Conservation (phyloP, 305 asterid species). For the Rubia peregrina region DNA sequence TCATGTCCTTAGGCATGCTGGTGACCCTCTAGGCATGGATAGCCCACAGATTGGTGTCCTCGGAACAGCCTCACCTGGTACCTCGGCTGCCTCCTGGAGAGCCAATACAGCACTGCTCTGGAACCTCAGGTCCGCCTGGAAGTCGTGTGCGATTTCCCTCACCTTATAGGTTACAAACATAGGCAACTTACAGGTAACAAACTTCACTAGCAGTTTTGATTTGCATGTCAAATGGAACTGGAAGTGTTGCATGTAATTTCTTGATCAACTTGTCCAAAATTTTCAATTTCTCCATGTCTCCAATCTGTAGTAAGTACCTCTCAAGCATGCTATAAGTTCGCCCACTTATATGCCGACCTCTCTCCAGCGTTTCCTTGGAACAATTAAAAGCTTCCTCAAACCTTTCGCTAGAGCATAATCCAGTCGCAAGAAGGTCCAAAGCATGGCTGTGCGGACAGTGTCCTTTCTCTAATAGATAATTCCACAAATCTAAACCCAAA, state of each 20-base stretch:
- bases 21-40: too few species aligned
- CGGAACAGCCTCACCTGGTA: too few species aligned
- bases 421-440: slow-evolving; percentile 67
- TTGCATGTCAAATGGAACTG: slow-evolving; percentile 23
- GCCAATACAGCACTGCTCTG: too few species aligned
- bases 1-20: too few species aligned
- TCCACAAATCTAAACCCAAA: slow-evolving; percentile 70
- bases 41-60: too few species aligned
- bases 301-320: slow-evolving; percentile 46
- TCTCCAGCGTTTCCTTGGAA: slow-evolving; percentile 60
- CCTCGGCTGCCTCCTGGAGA: too few species aligned
- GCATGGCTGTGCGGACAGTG: slow-evolving; percentile 84
- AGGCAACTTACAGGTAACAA: slow-evolving; percentile 1
- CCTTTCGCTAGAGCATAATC: slow-evolving; percentile 73
- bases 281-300: slow-evolving; percentile 38
- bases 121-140: not conserved
- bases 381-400: slow-evolving; percentile 64
- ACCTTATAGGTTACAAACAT: not conserved
- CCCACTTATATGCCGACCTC: slow-evolving; percentile 62
- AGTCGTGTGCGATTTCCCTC: not conserved
- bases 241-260: slow-evolving; percentile 44
- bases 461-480: slow-evolving; percentile 60
- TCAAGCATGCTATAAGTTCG: slow-evolving; percentile 21
- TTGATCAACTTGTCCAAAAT: slow-evolving; percentile 38
- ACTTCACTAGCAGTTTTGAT: slow-evolving; percentile 7